Conservation (phyloP, 1,139 yeast species). For the Kodamaea fungicola region DNA sequence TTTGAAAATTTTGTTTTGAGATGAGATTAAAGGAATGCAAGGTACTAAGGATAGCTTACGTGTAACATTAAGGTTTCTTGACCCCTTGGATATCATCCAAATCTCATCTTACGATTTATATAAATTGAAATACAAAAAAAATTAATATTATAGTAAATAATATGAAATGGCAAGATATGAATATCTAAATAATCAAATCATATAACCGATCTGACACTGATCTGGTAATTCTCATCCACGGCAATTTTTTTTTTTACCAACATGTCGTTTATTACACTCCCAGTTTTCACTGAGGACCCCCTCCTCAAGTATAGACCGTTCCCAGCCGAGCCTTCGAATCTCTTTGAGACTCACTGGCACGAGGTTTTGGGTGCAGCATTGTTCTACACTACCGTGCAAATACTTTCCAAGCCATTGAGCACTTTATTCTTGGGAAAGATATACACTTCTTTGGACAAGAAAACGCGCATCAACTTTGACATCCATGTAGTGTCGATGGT, state of each 20-base stretch:
- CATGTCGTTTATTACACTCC: conserved; percentile 14
- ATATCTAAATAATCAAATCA: too few species aligned
- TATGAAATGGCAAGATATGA: too few species aligned
- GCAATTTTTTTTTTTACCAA: background rate
- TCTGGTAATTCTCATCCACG: too few species aligned
- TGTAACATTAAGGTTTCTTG: too few species aligned
- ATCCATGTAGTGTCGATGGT: conserved; percentile 87
- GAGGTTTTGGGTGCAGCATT: conserved; percentile 40
- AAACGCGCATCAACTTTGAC: conserved; percentile 68
- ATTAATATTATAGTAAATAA: too few species aligned
- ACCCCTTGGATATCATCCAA: too few species aligned
- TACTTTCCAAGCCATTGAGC: conserved; percentile 36
- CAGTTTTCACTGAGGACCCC: conserved; percentile 39
- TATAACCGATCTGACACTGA: too few species aligned
- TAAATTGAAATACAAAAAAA: too few species aligned
- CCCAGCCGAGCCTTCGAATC: conserved; percentile 28
- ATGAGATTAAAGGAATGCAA: too few species aligned
- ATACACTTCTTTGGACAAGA: conserved; percentile 45
- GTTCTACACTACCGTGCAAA: conserved; percentile 38
- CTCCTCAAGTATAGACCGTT: conserved; percentile 46
- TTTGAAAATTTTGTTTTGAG: background rate
- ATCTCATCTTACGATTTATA: too few species aligned
- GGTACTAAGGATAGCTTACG: too few species aligned
- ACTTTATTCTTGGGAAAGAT: conserved; percentile 36
- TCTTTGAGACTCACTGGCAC: conserved; percentile 50